A percentile compares a stretch with the other conserved stretches of the same genome.
Evolutionary conservation across 495 filamentous ascomycete species (phyloP).

Genomic region (Xylaria nigripes): DNA sequence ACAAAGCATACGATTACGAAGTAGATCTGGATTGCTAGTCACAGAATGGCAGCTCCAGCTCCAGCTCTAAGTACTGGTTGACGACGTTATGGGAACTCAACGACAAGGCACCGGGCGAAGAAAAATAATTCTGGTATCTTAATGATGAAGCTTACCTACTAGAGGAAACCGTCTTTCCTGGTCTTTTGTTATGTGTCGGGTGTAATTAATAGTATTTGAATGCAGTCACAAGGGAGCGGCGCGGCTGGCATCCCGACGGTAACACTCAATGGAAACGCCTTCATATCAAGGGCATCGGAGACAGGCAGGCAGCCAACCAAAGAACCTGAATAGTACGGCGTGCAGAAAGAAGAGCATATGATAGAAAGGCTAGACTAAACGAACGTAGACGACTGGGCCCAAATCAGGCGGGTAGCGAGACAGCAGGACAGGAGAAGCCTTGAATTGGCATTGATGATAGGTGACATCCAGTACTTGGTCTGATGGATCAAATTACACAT

Average conservation of each 20-base stretch:
- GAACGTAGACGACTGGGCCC: background rate
- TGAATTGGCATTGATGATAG: background rate
- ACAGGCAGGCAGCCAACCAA: background rate
- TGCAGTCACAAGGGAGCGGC: background rate
- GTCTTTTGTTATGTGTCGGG: background rate
- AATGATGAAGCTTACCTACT: constrained; percentile 8
- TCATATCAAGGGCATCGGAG: background rate
- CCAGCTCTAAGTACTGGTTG: background rate
- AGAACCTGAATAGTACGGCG: background rate
- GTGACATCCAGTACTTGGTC: background rate
- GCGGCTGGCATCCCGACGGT: background rate
- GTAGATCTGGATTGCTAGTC: constrained; percentile 7
- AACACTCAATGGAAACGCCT: background rate
- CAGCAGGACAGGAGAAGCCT: background rate
- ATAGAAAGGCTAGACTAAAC: background rate
- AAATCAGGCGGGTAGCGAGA: background rate
- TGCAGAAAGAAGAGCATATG: background rate
- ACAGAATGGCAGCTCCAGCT: background rate
- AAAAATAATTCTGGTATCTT: constrained; percentile 12
- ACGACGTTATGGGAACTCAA: background rate
- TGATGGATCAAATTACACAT: no score
- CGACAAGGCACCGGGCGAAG: background rate
- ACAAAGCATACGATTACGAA: constrained; percentile 4
- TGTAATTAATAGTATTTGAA: constrained; percentile 6
- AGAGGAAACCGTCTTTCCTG: background rate